A percentile compares a stretch with the other conserved stretches of the same genome.
These are phyloP conservation scores for Celoporthe dispersa DNA, from an alignment of 2,329 filamentous ascomycete species.

Conservation along the genomic window DNA sequence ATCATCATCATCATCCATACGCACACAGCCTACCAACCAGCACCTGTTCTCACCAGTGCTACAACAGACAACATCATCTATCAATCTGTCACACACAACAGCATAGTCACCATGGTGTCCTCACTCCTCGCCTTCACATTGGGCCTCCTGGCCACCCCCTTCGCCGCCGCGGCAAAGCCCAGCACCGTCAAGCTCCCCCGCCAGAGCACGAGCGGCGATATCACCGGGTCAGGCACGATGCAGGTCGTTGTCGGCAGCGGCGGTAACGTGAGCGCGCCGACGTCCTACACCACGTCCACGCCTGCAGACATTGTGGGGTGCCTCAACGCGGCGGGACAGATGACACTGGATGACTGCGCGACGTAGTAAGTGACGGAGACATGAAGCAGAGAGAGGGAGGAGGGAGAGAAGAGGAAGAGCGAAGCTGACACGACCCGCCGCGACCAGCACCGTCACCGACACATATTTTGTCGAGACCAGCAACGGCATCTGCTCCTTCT, in stretches of 20 bases:
- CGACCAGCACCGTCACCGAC: not conserved
- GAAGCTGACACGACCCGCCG: no score
- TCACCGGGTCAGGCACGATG: conserved; percentile 18
- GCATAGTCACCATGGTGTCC: conserved; percentile 14
- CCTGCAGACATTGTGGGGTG: conserved; percentile 20
- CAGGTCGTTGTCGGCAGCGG: conserved; percentile 20
- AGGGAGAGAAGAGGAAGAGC: not conserved
- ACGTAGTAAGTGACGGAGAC: conserved; percentile 3
- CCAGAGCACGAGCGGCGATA: conserved; percentile 4
- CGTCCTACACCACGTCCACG: conserved; percentile 10
- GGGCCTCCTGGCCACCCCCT: not conserved
- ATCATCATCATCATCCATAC: not conserved
- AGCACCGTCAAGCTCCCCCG: not conserved
- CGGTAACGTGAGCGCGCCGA: conserved; percentile 14
- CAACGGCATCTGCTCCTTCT: conserved; percentile 25
- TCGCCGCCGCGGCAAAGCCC: conserved; percentile 5
- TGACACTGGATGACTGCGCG: conserved; percentile 25
- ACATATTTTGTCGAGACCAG: conserved; percentile 10
- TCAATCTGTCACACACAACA: not conserved
- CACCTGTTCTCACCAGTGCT: not conserved
- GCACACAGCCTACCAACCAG: no score
- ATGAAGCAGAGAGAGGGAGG: not conserved
- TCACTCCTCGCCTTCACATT: conserved; percentile 7
- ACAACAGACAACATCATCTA: not conserved
- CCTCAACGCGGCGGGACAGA: conserved; percentile 19